phyloP scores from a whole-genome alignment of 768 basidiomycete genomes.

The Macrolepiota fuliginosa region DNA sequence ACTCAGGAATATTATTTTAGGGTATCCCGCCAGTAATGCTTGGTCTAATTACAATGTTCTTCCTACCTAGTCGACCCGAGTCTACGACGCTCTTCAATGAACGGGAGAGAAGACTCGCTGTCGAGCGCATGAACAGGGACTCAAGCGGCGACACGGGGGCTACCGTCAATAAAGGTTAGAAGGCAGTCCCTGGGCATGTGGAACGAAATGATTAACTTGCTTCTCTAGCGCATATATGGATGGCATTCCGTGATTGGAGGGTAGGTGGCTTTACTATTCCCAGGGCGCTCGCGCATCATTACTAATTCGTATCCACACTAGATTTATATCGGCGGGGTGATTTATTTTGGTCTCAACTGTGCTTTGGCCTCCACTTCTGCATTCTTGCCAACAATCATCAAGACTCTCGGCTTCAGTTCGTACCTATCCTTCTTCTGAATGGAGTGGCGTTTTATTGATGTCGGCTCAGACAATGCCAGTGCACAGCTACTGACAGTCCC shows the following conservation, averaged over 20 bases:
- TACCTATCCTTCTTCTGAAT: conserved; percentile 6
- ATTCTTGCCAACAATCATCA: conserved; percentile 81
- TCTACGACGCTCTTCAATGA: conserved; percentile 58
- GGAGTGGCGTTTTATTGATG: conserved; percentile 6
- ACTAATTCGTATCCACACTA: conserved; percentile 19
- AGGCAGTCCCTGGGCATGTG: not conserved
- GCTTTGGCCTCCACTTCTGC: conserved; percentile 79
- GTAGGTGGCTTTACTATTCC: conserved; percentile 29
- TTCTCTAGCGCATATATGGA: conserved; percentile 51
- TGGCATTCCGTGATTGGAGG: conserved; percentile 74
- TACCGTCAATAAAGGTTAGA: conserved; percentile 57
- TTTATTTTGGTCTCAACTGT: conserved; percentile 77
- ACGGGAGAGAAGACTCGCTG: conserved; percentile 54
- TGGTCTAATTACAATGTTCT: conserved; percentile 49
- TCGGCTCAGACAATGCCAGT: conserved; percentile 49
- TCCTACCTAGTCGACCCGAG: conserved; percentile 72
- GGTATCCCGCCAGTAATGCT: conserved; percentile 68
- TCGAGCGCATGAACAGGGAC: conserved; percentile 66
- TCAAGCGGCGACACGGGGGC: conserved; percentile 65
- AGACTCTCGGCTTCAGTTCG: conserved; percentile 70
- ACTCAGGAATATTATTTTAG: conserved; percentile 27
- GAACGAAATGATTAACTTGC: not conserved
- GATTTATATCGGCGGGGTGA: conserved; percentile 65
- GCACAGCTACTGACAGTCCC: conserved; percentile 79
- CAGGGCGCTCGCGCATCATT: not conserved